Evolutionary conservation across 2,329 filamentous ascomycete species (phyloP), one percentile per base, ranked within the genome.

Genomic region (Cladobotryum protrusum): DNA sequence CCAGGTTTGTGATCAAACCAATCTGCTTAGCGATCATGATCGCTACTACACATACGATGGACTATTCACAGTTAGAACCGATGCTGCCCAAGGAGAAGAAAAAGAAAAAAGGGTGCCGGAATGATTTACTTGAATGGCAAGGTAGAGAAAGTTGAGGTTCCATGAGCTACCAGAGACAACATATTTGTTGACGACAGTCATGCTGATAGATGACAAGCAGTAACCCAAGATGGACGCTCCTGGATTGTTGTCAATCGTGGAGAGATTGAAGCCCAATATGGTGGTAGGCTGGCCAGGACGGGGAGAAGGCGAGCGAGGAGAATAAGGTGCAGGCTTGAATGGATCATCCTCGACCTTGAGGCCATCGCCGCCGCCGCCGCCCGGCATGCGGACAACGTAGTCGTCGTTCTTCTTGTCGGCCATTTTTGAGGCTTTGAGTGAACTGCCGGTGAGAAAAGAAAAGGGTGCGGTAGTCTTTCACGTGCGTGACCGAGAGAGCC

Each of bases 131-230:
- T 97, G 93, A 54, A 97, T 79, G 54, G 83, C 86, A 53, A 99
- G 81, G 61, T 96, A 86, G 72, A 99, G 89, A 72, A 97, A 96
- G 72, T 95, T 96, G 62, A 99, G 73, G 72, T 99, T 99, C 81
- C 95, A 99, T 58, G 86, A 81, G 46, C 80, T 78, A 53, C 93
- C 93, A 7, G 89, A 96, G 43, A 99, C 82, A 55, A 96, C 91
- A 69, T 95, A 99, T 78, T 99, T 99, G 75, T 99, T 99, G 69
- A 95, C 93, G n/a, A 96, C 88, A 7, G 93, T 99, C 93, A 99
- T 99, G 69, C 92, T 81, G 66, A 99, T 99, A n/a, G 91, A 96
- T 47, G 92, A 89, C 62, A 87, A 76, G 71, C 93, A 99, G 76
- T 99, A 99, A 44, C 88, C 83, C 57, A 95, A 66, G 61, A 99